Conservation (phyloP, 805 yeast genomes). For the Monosporozyma solicola region DNA sequence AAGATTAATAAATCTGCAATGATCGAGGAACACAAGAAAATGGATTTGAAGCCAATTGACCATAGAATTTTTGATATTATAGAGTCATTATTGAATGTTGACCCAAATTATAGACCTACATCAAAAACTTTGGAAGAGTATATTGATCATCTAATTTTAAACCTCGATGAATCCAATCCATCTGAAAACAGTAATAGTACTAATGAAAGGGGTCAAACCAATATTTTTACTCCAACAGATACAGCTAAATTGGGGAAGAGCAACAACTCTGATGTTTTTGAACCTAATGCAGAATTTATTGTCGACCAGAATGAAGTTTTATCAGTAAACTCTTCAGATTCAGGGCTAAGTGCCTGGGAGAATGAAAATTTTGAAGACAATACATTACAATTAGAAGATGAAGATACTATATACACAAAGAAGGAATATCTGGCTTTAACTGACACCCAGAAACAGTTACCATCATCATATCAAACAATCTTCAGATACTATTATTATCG, state of each 20-base stretch:
- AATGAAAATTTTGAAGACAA: not conserved
- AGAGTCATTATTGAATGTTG: constrained; percentile 29
- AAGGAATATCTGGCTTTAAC: not conserved
- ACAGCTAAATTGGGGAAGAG: not conserved
- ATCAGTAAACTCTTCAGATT: not conserved
- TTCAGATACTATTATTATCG: not conserved
- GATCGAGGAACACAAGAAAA: constrained; percentile 12
- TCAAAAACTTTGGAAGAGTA: constrained; percentile 33
- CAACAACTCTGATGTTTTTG: not conserved
- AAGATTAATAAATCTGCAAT: constrained; percentile 15
- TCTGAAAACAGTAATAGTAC: not conserved
- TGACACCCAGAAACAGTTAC: not conserved
- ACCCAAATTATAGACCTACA: constrained; percentile 35
- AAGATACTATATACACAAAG: not conserved
- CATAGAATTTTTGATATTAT: constrained; percentile 33
- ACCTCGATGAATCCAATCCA: not conserved
- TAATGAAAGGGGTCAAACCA: not conserved
- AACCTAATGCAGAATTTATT: not conserved
- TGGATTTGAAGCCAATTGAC: constrained; percentile 18
- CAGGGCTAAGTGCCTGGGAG: not conserved
- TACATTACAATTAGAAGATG: not conserved
- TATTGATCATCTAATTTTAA: constrained; percentile 15
- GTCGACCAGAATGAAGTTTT: not conserved
- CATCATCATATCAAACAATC: not conserved
- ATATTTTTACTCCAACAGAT: not conserved